Evolutionary conservation across 352 stramenopile species (phyloP), one percentile per base, ranked within the genome.

Genomic region (Globisporangium lucens): DNA sequence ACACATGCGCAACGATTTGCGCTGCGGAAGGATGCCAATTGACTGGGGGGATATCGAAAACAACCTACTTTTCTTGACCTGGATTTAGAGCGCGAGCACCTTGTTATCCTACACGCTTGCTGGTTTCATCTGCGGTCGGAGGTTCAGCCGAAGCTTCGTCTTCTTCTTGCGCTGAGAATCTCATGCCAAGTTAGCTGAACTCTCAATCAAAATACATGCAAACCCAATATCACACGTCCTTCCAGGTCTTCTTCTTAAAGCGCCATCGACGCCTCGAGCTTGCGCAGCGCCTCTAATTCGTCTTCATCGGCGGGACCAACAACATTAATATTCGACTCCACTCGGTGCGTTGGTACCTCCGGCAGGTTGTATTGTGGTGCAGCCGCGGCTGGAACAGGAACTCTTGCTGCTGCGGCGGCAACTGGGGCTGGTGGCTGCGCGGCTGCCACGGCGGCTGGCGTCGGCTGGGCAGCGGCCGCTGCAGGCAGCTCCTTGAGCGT

Each of bases 241-340:
- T 59, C 17, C 55, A 24, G 17, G 0, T 8, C 15, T 43, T 38
- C 55, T 17, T 17, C 20, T 43, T 90, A 94, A 61, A 93, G 75
- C 51, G 89, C 80, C 89, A 97, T 97, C 43, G 86, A 93, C 27
- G 85, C 86, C 64, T 97, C 85, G 38, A 97, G 85, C 64, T 89
- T 89, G 56, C 89, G 85, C 67, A 97, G 70, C 61, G 81, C 89
- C 66, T 93, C 85, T 47, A 95, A 73, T 68, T 97, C 89, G 71
- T 95, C 89, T 65, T 91, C 85, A 67, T 97, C 86, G 6, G 81
- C 76, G 12, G 73, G 74, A 13, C 83, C 87, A 56, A 85, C 81
- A 56, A 94, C 80, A 30, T 85, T 86, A 65, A 93, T 91, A 66
- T 91, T 90, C 57, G 85, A 89, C 62, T 89, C 80, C 24, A 93